Evolutionary conservation across 1,284 basidiomycete genomes (phyloP).

Genomic region (Trichosporon coremiiforme): DNA sequence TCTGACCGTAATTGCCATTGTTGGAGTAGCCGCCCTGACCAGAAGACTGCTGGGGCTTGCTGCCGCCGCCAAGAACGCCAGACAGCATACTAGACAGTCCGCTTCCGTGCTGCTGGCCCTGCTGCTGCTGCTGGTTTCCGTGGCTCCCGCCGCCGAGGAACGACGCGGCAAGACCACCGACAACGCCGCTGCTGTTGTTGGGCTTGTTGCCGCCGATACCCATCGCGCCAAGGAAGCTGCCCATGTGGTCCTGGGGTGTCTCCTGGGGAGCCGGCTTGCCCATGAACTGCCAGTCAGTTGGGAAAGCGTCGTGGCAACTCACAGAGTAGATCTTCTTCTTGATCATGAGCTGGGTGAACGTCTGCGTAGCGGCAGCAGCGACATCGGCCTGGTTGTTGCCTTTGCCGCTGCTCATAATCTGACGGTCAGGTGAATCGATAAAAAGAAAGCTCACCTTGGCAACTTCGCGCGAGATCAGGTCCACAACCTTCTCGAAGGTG

Average conservation of each 20-base stretch:
- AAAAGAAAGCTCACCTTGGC: slow-evolving; percentile 11
- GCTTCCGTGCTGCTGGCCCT: slow-evolving; percentile 14
- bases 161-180: not conserved
- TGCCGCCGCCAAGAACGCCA: slow-evolving; percentile 10
- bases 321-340: slow-evolving; percentile 26
- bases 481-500: slow-evolving; percentile 23
- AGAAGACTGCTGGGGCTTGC: slow-evolving; percentile 1
- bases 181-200: not conserved
- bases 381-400: slow-evolving; percentile 23
- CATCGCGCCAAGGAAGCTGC: slow-evolving; percentile 17
- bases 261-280: slow-evolving; percentile 25
- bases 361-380: slow-evolving; percentile 23
- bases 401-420: slow-evolving; percentile 22
- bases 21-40: slow-evolving; percentile 9
- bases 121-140: slow-evolving; percentile 20
- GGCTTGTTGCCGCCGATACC: slow-evolving; percentile 21
- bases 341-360: slow-evolving; percentile 26
- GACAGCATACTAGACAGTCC: not conserved
- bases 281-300: slow-evolving; percentile 21
- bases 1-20: not conserved
- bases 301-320: not conserved
- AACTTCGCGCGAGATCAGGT: slow-evolving; percentile 21
- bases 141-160: slow-evolving; percentile 20
- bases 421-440: not conserved
- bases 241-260: not conserved